These are phyloP conservation scores for Erythrophleum ivorense DNA, from an alignment of 331 rosid genomes.

Conservation along the genomic window DNA sequence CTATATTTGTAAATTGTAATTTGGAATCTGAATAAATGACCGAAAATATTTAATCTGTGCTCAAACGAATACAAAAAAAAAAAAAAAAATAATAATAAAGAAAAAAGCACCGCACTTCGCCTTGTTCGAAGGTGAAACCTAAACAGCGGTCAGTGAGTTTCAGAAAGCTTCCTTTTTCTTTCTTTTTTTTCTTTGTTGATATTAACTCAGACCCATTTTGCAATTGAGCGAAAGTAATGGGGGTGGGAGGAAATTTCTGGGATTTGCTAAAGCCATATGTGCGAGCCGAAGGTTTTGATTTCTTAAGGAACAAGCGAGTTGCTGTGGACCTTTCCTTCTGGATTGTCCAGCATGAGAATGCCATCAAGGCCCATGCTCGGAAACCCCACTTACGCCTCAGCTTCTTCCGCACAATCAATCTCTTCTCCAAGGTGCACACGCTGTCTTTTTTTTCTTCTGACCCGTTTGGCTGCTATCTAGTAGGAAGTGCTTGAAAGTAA, in stretches of 20 bases:
- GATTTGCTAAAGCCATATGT: slow-evolving; percentile 82
- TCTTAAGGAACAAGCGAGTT: slow-evolving; percentile 92
- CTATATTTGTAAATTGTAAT: too few relatives aligned
- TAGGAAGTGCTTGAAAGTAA: neutral
- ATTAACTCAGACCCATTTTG: slow-evolving; percentile 35
- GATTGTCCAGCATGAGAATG: slow-evolving; percentile 89
- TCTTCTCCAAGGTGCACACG: slow-evolving; percentile 73
- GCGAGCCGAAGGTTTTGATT: slow-evolving; percentile 78
- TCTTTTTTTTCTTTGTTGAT: neutral
- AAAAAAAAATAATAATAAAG: too few relatives aligned
- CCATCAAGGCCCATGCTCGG: slow-evolving; percentile 57
- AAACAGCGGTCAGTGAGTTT: neutral
- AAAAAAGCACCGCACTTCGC: neutral
- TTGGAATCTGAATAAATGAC: too few relatives aligned
- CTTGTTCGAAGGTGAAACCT: neutral
- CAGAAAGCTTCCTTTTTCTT: neutral
- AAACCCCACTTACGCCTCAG: slow-evolving; percentile 80
- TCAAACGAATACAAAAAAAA: neutral
- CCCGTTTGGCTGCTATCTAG: slow-evolving; percentile 19
- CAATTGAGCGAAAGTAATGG: slow-evolving; percentile 52
- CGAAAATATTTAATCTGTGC: neutral
- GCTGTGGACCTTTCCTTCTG: slow-evolving; percentile 92
- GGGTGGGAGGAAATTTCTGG: slow-evolving; percentile 90
- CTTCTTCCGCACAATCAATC: slow-evolving; percentile 85
- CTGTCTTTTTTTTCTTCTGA: neutral